Conservation (phyloP, 1,139 yeast species). For the Suhomyces yuchorum region DNA sequence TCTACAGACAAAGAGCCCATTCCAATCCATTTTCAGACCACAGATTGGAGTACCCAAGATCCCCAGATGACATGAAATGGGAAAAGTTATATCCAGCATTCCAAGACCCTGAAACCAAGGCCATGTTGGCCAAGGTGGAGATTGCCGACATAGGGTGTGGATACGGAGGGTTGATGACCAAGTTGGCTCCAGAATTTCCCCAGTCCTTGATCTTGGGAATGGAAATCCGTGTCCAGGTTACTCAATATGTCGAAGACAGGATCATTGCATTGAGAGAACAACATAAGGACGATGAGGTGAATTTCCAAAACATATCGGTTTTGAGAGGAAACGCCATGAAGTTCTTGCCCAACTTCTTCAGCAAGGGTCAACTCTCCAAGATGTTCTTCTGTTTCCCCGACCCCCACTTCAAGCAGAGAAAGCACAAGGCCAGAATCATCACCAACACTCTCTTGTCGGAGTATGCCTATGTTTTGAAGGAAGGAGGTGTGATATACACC, state of each 20-base stretch:
- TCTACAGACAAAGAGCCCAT: slow-evolving; percentile 95
- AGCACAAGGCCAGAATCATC: slow-evolving; percentile 94
- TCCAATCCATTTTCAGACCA: slow-evolving; percentile 98
- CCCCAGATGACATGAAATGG: slow-evolving; percentile 92
- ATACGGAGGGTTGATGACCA: slow-evolving; percentile 87
- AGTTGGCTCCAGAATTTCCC: slow-evolving; percentile 77
- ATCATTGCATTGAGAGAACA: slow-evolving; percentile 81
- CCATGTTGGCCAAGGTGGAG: slow-evolving; percentile 63
- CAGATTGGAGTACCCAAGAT: slow-evolving; percentile 79
- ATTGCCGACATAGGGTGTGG: slow-evolving; percentile 99
- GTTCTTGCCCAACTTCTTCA: slow-evolving; percentile 90
- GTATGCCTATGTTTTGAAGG: slow-evolving; percentile 85
- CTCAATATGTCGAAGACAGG: slow-evolving; percentile 94
- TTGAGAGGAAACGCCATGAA: slow-evolving; percentile 97
- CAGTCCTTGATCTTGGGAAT: slow-evolving; percentile 79
- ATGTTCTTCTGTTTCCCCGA: slow-evolving; percentile 99
- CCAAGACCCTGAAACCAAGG: slow-evolving; percentile 41
- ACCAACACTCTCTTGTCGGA: slow-evolving; percentile 87
- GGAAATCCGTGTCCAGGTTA: slow-evolving; percentile 98
- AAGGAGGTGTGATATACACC: slow-evolving; percentile 88
- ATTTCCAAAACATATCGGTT: slow-evolving; percentile 82
- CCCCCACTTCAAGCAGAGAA: slow-evolving; percentile 96
- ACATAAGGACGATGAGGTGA: slow-evolving; percentile 34
- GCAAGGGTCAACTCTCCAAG: slow-evolving; percentile 76
- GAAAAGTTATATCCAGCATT: slow-evolving; percentile 65